Evolutionary conservation across 352 stramenopile species (phyloP), one percentile per base, ranked within the genome.

Genomic region (Blastocystis sp.): DNA sequence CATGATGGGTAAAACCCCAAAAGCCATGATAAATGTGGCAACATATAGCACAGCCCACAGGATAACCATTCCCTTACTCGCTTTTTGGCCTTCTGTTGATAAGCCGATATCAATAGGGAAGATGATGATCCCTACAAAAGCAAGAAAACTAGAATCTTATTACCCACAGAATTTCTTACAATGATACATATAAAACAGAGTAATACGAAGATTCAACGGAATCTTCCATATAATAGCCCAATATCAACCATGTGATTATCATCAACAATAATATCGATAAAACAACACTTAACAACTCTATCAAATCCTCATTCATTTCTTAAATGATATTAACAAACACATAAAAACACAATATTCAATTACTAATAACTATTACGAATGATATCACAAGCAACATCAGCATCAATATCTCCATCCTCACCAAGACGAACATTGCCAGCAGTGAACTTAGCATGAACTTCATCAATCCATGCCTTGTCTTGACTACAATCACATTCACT

Each of bases 381-480:
- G n/a, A n/a, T n/a, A n/a, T n/a, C n/a, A n/a, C n/a, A n/a, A n/a
- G n/a, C n/a, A n/a, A n/a, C n/a, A n/a, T n/a, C n/a, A n/a, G n/a
- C n/a, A n/a, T n/a, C n/a, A n/a, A n/a, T n/a, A n/a, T n/a, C n/a
- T n/a, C n/a, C n/a, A n/a, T n/a, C n/a, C n/a, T n/a, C n/a, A n/a
- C n/a, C n/a, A n/a, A n/a, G n/a, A n/a, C n/a, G n/a, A n/a, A n/a
- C n/a, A n/a, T n/a, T n/a, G n/a, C n/a, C n/a, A n/a, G n/a, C n/a
- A n/a, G n/a, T n/a, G n/a, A n/a, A n/a, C n/a, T n/a, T n/a, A n/a
- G n/a, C n/a, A n/a, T n/a, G n/a, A n/a, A n/a, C n/a, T n/a, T n/a
- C 77, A 27, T 87, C 59, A 42, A 87, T 87, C 77, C 77, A 87
- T 19, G 77, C 77, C 65, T 87, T 87, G 46, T 87, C 77, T 54